A percentile compares a stretch with the other conserved stretches of the same genome.
Conservation (phyloP, 345 rosid species). For the Melaleuca alternifolia region DNA sequence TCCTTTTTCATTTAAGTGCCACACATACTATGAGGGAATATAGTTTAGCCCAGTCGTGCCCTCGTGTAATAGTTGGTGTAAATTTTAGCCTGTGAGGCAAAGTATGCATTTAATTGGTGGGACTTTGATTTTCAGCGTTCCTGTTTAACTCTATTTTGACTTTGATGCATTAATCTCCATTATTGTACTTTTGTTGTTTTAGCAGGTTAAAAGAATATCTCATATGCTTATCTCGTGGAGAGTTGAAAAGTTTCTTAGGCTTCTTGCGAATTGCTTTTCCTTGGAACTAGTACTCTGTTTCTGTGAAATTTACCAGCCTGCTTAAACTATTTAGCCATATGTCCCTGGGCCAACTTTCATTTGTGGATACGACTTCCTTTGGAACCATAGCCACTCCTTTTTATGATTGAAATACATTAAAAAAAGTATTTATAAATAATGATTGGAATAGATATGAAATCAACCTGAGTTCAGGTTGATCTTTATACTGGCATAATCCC, state of each 20-base stretch:
- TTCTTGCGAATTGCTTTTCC: background rate
- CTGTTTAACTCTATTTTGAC: background rate
- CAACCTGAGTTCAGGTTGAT: background rate
- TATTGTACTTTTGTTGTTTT: background rate
- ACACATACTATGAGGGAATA: background rate
- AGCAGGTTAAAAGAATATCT: background rate
- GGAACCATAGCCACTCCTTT: background rate
- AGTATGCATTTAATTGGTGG: background rate
- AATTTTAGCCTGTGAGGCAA: background rate
- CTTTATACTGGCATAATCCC: background rate
- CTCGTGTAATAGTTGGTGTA: background rate
- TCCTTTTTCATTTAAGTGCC: background rate
- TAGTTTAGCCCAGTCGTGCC: background rate
- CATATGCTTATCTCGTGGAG: background rate
- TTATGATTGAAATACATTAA: background rate
- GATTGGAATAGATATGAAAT: background rate
- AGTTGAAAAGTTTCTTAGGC: background rate
- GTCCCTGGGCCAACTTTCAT: background rate
- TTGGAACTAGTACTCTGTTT: background rate
- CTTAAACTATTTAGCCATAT: background rate
- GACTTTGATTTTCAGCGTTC: background rate
- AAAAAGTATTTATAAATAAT: background rate
- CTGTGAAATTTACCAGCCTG: background rate
- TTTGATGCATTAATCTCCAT: background rate
- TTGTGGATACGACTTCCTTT: background rate